Evolutionary conservation across 768 basidiomycete genomes (phyloP).

Genomic region (Boletus eberwhitei): DNA sequence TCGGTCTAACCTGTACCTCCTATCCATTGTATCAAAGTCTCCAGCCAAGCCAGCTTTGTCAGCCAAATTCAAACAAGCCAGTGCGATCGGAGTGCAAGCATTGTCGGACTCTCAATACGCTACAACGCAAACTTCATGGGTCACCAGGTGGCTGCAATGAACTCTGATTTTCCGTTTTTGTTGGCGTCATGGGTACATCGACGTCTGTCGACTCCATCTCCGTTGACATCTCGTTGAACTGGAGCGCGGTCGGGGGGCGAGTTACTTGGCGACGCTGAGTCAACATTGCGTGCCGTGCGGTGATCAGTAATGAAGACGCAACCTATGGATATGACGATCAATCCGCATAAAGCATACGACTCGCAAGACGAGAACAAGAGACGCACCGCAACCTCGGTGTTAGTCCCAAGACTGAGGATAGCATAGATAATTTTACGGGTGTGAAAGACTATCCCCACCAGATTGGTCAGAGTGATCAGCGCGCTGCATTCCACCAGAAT

Average conservation of each 20-base stretch:
- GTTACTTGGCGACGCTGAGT: neutral
- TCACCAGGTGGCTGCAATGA: neutral
- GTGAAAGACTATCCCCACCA: slow-evolving; percentile 12
- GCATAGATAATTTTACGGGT: neutral
- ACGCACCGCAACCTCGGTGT: slow-evolving; percentile 18
- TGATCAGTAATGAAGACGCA: slow-evolving; percentile 16
- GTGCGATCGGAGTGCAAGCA: too few species aligned
- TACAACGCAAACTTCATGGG: too few species aligned
- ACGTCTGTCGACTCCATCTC: neutral
- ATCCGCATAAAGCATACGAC: neutral
- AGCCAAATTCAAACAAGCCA: too few species aligned
- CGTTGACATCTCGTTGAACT: neutral
- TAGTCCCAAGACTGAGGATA: slow-evolving; percentile 4
- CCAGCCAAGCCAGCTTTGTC: too few species aligned
- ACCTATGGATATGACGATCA: neutral
- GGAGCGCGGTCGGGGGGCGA: neutral
- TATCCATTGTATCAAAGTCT: neutral
- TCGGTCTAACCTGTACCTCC: neutral
- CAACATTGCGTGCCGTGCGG: slow-evolving; percentile 10
- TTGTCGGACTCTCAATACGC: too few species aligned
- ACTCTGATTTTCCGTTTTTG: neutral
- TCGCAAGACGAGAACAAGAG: neutral
- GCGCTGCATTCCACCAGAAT: slow-evolving; percentile 21
- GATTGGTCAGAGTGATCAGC: slow-evolving; percentile 3
- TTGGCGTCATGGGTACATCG: neutral